Conservation (phyloP, 1,139 yeast species). For the Debaryomycetaceae sp. region DNA sequence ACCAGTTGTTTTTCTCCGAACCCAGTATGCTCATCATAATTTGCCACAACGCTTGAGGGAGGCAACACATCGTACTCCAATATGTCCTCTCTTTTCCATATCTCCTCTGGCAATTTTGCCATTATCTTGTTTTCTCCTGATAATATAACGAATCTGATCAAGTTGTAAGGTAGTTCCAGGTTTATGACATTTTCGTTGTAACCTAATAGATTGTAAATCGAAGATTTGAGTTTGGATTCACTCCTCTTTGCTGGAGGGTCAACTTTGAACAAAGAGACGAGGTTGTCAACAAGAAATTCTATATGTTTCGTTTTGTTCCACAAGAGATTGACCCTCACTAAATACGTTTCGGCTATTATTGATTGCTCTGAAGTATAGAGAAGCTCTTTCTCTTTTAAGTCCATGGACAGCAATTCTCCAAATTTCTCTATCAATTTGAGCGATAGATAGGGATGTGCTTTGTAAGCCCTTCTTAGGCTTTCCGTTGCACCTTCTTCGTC, state of each 20-base stretch:
- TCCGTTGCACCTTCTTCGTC: conserved; percentile 42
- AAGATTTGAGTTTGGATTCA: conserved; percentile 9
- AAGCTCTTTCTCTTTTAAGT: conserved; percentile 22
- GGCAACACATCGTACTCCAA: conserved; percentile 73
- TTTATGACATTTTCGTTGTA: conserved; percentile 6
- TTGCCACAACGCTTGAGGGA: conserved; percentile 36
- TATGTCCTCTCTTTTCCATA: conserved; percentile 63
- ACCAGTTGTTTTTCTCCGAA: conserved; percentile 12
- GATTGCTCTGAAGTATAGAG: conserved; percentile 20
- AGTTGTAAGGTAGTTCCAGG: conserved; percentile 50
- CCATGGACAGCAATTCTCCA: conserved; percentile 22
- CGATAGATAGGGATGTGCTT: conserved; percentile 60
- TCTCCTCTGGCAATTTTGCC: conserved; percentile 60
- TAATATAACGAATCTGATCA: conserved; percentile 62
- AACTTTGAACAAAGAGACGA: conserved; percentile 30
- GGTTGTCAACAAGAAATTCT: conserved; percentile 47
- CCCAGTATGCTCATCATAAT: conserved; percentile 29
- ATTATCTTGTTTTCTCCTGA: conserved; percentile 69
- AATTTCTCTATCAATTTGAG: conserved; percentile 44
- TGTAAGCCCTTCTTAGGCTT: conserved; percentile 49
- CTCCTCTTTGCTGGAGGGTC: conserved; percentile 5
- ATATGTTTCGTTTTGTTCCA: conserved; percentile 49
- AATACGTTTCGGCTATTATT: conserved; percentile 49
- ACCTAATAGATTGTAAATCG: conserved; percentile 14
- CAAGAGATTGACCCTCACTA: conserved; percentile 46